A percentile compares a stretch with the other conserved stretches of the same genome.
phyloP scores from a whole-genome alignment of 169 alveolate species.

The Eimeria zaria region DNA sequence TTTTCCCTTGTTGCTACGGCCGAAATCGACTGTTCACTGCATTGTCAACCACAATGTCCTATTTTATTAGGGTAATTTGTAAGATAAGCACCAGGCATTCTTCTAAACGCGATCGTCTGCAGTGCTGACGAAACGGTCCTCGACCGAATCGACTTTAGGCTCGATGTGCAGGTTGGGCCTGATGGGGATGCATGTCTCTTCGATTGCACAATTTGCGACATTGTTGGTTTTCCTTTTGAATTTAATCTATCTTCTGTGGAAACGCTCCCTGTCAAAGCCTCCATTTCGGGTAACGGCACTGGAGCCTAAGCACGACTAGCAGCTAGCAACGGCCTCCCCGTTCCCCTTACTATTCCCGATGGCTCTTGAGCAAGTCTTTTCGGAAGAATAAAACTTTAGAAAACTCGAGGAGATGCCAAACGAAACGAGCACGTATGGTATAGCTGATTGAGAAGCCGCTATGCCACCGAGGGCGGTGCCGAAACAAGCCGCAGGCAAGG shows the following conservation, averaged over 20 bases:
- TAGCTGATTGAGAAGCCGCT: constrained; percentile 7
- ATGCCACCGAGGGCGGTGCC: constrained; percentile 41
- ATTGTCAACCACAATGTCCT: background rate
- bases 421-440: background rate
- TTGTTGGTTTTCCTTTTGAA: background rate
- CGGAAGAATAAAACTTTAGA: background rate
- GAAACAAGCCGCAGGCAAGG: constrained; percentile 21
- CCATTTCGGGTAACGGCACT: background rate
- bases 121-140: constrained; percentile 48
- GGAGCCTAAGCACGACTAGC: background rate
- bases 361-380: background rate
- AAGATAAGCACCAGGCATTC: background rate
- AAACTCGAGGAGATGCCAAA: background rate
- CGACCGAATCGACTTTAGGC: constrained; percentile 38
- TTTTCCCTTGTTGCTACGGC: background rate
- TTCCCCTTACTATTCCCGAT: background rate
- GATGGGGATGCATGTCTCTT: background rate
- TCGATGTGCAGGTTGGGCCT: background rate
- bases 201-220: background rate
- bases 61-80: background rate
- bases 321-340: constrained; percentile 49
- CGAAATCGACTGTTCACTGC: background rate
- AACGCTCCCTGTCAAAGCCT: background rate
- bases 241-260: background rate
- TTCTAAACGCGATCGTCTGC: constrained; percentile 5